These are phyloP conservation scores for Thymus mandschuricus DNA, from an alignment of 257 asterid genomes.

Conservation along the genomic window DNA sequence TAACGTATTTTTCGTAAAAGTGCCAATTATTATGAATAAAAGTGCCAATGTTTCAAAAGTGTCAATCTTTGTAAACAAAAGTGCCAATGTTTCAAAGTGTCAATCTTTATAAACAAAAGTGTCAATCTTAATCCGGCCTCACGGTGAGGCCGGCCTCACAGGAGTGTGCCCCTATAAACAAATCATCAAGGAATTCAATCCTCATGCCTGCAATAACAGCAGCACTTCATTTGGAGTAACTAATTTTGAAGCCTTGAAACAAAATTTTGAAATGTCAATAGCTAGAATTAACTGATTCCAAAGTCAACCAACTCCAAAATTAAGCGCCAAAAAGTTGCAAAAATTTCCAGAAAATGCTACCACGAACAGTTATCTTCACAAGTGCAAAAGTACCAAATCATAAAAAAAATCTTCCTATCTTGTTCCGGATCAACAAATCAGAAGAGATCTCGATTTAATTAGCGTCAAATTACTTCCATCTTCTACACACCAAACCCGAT, in stretches of 20 bases:
- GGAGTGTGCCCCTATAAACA: too few species aligned
- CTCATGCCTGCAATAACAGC: slow-evolving; percentile 7
- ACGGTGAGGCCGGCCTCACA: too few species aligned
- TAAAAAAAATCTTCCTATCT: not conserved
- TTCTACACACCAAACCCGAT: too few species aligned
- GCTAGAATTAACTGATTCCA: not conserved
- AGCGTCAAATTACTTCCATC: not conserved
- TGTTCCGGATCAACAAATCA: slow-evolving; percentile 14
- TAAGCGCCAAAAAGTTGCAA: not conserved
- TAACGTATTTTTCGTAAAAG: too few species aligned
- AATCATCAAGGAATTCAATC: slow-evolving; percentile 10
- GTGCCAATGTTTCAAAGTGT: too few species aligned
- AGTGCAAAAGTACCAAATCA: not conserved
- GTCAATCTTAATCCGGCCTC: too few species aligned
- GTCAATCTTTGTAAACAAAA: too few species aligned
- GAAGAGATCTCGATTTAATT: slow-evolving; percentile 1
- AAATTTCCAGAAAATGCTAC: not conserved
- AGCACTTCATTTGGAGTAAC: slow-evolving; percentile 12
- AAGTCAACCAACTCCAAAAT: not conserved
- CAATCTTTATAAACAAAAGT: too few species aligned
- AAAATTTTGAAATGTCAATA: slow-evolving; percentile 1
- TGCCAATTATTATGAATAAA: too few species aligned
- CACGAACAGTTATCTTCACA: slow-evolving; percentile 5
- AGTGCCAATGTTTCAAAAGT: too few species aligned
- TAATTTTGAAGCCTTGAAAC: slow-evolving; percentile 7